These are phyloP conservation scores for Yamadazyma jaroonii DNA, from an alignment of 1,139 yeast species.

Conservation along the genomic window DNA sequence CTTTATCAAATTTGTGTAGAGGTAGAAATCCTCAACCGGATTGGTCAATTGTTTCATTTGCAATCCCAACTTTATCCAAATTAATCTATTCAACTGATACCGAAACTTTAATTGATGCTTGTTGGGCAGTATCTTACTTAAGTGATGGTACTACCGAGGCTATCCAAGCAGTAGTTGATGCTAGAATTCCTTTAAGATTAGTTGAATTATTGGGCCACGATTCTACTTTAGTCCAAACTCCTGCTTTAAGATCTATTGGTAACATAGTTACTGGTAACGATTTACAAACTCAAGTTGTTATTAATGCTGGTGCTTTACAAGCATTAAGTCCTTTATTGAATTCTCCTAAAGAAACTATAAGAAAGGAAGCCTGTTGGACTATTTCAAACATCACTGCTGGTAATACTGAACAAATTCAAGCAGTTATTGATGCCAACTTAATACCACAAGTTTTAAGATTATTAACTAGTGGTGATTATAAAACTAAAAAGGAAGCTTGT, in stretches of 20 bases:
- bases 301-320: conserved; percentile 87
- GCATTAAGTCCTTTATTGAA: conserved; percentile 78
- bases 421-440: conserved; percentile 91
- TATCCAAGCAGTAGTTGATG: conserved; percentile 95
- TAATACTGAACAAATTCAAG: conserved; percentile 90
- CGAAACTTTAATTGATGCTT: conserved; percentile 93
- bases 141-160: conserved; percentile 92
- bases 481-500: conserved; percentile 97
- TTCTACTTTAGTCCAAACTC: conserved; percentile 88
- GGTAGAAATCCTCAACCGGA: conserved; percentile 97
- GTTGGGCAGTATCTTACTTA: conserved; percentile 97
- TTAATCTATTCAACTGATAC: conserved; percentile 86
- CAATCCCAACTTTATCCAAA: conserved; percentile 90
- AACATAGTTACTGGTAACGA: conserved; percentile 98
- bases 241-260: conserved; percentile 96
- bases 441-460: conserved; percentile 90
- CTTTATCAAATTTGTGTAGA: conserved; percentile 91
- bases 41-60: conserved; percentile 82
- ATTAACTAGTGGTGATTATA: conserved; percentile 81
- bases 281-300: conserved; percentile 89
- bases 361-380: conserved; percentile 99
- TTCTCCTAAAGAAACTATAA: conserved; percentile 86
- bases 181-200: conserved; percentile 89
- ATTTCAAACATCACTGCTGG: conserved; percentile 98
- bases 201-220: conserved; percentile 87